phyloP scores from a whole-genome alignment of 768 basidiomycete genomes.

The Cystofilobasidium bisporidii region DNA sequence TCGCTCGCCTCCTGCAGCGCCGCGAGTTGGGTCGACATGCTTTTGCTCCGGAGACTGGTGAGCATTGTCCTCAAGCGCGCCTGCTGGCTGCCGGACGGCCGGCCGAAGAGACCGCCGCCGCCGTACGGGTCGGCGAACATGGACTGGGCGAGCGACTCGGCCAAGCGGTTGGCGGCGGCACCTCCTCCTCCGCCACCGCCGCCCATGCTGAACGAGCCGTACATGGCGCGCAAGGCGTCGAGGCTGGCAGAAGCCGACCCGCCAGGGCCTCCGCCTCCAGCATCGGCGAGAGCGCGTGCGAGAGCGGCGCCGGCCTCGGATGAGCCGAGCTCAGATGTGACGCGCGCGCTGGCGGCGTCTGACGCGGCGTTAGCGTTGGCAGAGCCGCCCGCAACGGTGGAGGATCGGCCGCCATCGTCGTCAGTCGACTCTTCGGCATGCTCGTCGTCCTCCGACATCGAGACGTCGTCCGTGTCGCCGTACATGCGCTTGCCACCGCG shows the following conservation, averaged over 20 bases:
- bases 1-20: constrained; percentile 93
- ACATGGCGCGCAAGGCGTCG: neutral
- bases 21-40: constrained; percentile 52
- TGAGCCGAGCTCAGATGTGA: constrained; percentile 34
- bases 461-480: constrained; percentile 20
- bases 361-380: constrained; percentile 40
- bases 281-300: constrained; percentile 8
- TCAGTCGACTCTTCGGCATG: constrained; percentile 34
- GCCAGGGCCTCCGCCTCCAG: constrained; percentile 9
- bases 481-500: constrained; percentile 14
- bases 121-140: constrained; percentile 62
- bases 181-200: neutral
- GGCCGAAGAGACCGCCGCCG: constrained; percentile 81
- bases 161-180: constrained; percentile 25
- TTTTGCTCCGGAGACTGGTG: constrained; percentile 70
- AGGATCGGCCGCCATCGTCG: constrained; percentile 35
- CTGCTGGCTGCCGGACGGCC: constrained; percentile 50
- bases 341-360: constrained; percentile 45
- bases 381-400: constrained; percentile 32
- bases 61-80: constrained; percentile 77
- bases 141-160: constrained; percentile 39
- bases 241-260: constrained; percentile 9
- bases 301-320: constrained; percentile 33
- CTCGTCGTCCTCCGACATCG: constrained; percentile 28
- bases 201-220: neutral